A percentile compares a stretch with the other conserved stretches of the same genome.
Conservation (phyloP, 495 filamentous ascomycete species). For the Bacidia rubella region DNA sequence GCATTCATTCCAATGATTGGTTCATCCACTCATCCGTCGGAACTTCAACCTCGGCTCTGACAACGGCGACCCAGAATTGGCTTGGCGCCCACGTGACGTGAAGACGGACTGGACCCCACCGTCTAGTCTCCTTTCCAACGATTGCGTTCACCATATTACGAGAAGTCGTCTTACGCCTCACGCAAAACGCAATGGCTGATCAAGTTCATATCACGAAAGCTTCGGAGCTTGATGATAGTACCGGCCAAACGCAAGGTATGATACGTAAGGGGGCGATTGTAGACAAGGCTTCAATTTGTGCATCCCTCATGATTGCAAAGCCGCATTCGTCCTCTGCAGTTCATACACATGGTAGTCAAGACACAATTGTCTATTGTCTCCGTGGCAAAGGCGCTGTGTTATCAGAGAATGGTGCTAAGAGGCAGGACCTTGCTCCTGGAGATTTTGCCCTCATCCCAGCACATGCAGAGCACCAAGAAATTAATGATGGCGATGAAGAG, state of each 20-base stretch:
- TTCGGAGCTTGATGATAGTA: slow-evolving; percentile 13
- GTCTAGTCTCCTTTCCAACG: too few species aligned
- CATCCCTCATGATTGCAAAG: slow-evolving; percentile 37
- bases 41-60: not conserved
- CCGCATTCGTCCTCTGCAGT: slow-evolving; percentile 37
- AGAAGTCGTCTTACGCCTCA: not conserved
- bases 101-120: too few species aligned
- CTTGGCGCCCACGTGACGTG: too few species aligned
- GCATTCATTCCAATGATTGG: too few species aligned
- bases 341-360: slow-evolving; percentile 42
- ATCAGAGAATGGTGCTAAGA: slow-evolving; percentile 30
- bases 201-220: slow-evolving; percentile 21
- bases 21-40: too few species aligned
- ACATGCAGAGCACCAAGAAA: slow-evolving; percentile 50
- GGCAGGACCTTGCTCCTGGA: slow-evolving; percentile 40
- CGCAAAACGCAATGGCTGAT: not conserved
- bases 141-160: not conserved
- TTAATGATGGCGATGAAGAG: slow-evolving; percentile 48
- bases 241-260: slow-evolving; percentile 38
- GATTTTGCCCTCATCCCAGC: slow-evolving; percentile 54
- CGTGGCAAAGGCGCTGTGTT: slow-evolving; percentile 35
- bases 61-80: not conserved
- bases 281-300: slow-evolving; percentile 41
- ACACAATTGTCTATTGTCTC: slow-evolving; percentile 41
- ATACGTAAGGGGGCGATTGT: slow-evolving; percentile 43